Conservation (phyloP, 352 stramenopile genomes). For the Pythium periplocum region DNA sequence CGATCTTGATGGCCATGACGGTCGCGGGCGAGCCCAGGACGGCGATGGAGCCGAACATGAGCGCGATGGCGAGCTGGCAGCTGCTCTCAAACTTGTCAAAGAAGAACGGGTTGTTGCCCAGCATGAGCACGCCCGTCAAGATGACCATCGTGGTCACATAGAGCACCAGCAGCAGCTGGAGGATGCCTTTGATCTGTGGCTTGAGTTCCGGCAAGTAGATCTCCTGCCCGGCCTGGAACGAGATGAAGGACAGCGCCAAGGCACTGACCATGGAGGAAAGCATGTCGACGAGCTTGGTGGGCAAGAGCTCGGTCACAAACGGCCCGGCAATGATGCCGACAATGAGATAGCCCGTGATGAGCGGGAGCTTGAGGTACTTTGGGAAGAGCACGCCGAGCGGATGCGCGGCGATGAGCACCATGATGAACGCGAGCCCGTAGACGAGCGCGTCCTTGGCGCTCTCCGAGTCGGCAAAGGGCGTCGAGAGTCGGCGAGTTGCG, state of each 20-base stretch:
- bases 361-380: constrained; percentile 44
- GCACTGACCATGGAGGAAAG: constrained; percentile 47
- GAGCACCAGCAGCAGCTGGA: constrained; percentile 38
- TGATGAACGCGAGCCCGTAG: constrained; percentile 46
- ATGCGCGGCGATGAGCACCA: constrained; percentile 55
- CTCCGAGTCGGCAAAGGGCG: constrained; percentile 36
- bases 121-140: constrained; percentile 34
- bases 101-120: constrained; percentile 54
- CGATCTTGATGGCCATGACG: constrained; percentile 76
- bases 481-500: background rate
- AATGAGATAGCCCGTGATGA: constrained; percentile 72
- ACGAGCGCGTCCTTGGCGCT: constrained; percentile 37
- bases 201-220: constrained; percentile 63
- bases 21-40: constrained; percentile 60
- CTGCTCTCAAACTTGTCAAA: constrained; percentile 37
- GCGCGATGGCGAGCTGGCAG: constrained; percentile 57
- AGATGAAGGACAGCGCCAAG: constrained; percentile 70
- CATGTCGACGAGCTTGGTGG: constrained; percentile 32
- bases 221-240: constrained; percentile 70
- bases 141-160: constrained; percentile 60
- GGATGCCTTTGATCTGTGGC: constrained; percentile 57
- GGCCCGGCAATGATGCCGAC: constrained; percentile 53
- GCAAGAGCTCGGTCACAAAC: constrained; percentile 49
- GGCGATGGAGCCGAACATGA: constrained; percentile 73
- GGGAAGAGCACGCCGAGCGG: constrained; percentile 60